Conservation (phyloP, 192 early-diverging fungal species). For the Chytriomyces hyalinus region DNA sequence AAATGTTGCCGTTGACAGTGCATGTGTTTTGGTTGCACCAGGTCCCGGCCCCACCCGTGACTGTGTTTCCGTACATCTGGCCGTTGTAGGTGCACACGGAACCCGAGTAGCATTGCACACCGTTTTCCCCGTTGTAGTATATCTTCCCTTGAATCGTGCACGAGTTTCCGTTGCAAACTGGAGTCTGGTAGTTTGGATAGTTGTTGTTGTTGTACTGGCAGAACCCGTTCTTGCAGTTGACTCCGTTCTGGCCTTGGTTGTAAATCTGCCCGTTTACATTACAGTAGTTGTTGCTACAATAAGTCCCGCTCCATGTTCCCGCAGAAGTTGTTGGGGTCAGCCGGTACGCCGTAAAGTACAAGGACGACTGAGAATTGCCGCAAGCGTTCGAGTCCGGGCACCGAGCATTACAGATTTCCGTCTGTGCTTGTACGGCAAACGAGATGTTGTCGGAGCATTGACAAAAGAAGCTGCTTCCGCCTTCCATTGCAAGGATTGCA, state of each 20-base stretch:
- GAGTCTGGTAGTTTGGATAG: not conserved
- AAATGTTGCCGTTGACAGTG: not conserved
- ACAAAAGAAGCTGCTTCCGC: not conserved
- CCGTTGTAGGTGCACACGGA: not conserved
- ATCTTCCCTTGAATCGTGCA: not conserved
- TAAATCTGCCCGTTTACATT: slow-evolving; percentile 2
- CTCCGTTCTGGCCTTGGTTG: not conserved
- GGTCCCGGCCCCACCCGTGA: not conserved
- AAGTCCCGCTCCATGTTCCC: not conserved
- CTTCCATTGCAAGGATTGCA: not conserved
- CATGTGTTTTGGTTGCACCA: not conserved
- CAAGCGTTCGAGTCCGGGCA: not conserved
- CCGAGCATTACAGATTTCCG: not conserved
- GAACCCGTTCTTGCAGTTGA: not conserved
- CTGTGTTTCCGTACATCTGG: not conserved
- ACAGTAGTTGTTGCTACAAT: not conserved
- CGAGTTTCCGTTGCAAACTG: not conserved
- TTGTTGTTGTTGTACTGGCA: not conserved
- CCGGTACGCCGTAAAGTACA: not conserved
- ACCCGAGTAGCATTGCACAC: not conserved
- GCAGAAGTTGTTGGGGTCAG: not conserved
- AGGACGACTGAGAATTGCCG: not conserved
- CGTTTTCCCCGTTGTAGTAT: not conserved
- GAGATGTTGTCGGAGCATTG: not conserved
- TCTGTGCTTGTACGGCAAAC: not conserved